Percentiles rank a stretch among this genome's conserved stretches.
These are phyloP conservation scores for Panicum miliaceum DNA, from an alignment of 176 grass and related monocot species.

Conservation along the genomic window DNA sequence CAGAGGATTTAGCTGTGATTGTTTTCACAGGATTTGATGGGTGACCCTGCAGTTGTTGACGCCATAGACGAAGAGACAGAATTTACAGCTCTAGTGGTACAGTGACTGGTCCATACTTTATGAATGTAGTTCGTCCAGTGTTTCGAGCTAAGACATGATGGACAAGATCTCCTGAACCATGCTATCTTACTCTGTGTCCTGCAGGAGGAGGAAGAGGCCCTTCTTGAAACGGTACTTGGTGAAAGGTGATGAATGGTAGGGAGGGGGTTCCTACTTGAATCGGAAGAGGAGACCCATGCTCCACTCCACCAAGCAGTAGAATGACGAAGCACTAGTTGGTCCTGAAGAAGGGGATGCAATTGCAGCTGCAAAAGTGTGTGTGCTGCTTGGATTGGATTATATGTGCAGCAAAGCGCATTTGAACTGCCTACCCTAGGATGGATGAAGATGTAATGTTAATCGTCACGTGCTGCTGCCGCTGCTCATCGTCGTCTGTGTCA, in stretches of 20 bases:
- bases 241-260: conserved; percentile 51
- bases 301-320: conserved; percentile 4
- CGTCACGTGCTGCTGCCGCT: background rate
- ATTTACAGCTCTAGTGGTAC: conserved; percentile 92
- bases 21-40: conserved; percentile 79
- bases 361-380: background rate
- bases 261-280: background rate
- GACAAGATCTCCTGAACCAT: background rate
- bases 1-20: background rate
- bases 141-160: background rate
- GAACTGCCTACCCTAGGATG: conserved; percentile 11
- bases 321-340: background rate
- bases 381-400: conserved; percentile 3
- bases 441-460: background rate
- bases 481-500: background rate
- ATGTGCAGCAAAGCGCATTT: conserved; percentile 21
- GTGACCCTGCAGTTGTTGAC: conserved; percentile 61
- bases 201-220: conserved; percentile 87
- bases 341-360: background rate
- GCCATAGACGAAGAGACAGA: conserved; percentile 84
- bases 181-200: background rate
- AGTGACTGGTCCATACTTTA: background rate
- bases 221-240: conserved; percentile 71
- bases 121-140: background rate
- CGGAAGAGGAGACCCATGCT: background rate